These are phyloP conservation scores for Arthrocladium fulminans DNA, from an alignment of 2,329 filamentous ascomycete genomes.

Conservation along the genomic window DNA sequence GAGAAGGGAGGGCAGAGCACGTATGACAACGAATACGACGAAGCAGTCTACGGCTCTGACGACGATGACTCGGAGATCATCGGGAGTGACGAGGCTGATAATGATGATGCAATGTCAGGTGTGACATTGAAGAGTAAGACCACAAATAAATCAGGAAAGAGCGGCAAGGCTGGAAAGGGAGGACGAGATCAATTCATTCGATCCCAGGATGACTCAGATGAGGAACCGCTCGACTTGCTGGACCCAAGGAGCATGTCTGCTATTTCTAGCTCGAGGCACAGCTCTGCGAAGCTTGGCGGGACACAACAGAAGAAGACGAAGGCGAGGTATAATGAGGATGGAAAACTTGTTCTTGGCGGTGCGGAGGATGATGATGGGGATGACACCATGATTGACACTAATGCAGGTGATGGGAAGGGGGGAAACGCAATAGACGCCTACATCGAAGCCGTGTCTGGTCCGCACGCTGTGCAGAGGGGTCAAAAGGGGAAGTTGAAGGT, in stretches of 20 bases:
- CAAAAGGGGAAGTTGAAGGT: conserved; percentile 55
- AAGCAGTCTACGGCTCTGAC: conserved; percentile 81
- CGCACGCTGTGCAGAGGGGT: conserved; percentile 49
- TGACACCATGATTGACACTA: conserved; percentile 41
- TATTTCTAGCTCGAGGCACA: conserved; percentile 83
- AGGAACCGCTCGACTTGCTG: conserved; percentile 88
- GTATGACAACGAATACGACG: conserved; percentile 89
- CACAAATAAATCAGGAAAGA: neutral
- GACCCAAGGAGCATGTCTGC: conserved; percentile 82
- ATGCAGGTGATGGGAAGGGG: conserved; percentile 18
- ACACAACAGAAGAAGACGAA: conserved; percentile 32
- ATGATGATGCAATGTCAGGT: conserved; percentile 22
- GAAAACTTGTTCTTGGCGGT: conserved; percentile 36
- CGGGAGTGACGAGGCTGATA: conserved; percentile 44
- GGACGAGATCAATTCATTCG: conserved; percentile 64
- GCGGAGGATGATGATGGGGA: conserved; percentile 29
- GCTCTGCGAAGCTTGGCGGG: conserved; percentile 19
- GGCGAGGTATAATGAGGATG: conserved; percentile 36
- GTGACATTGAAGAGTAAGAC: conserved; percentile 17
- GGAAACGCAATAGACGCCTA: conserved; percentile 48
- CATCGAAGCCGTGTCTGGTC: conserved; percentile 51
- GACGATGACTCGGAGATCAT: conserved; percentile 43
- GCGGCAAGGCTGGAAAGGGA: conserved; percentile 26
- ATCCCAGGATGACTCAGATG: conserved; percentile 60
- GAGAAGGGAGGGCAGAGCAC: conserved; percentile 11